Base-by-base conservation (phyloP, 2,329 filamentous ascomycete genomes). In the Triangularia verruculosa region DNA sequence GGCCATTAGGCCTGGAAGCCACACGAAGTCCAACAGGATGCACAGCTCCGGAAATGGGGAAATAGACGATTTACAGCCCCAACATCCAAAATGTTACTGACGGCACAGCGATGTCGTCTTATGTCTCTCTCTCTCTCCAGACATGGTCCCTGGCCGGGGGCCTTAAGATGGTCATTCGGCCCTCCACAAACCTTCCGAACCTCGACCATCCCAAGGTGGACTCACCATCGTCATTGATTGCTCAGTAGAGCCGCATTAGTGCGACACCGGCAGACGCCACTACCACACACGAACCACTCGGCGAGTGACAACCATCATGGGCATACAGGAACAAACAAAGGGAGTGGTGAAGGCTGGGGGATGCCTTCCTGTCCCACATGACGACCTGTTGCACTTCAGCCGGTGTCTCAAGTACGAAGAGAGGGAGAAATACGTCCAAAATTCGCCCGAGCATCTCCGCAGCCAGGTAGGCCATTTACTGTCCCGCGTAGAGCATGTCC, bases 321-420 rank as follows among this genome's bases (percentile, higher is more conserved):
- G 39, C 32, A 25, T 51, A 17, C 13, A 43, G 11, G 39, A 59
- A 15, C 13, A 12, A 13, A 24, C 57, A 39, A 51, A 59, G 39
- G 25, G 43, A 24, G 34, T 56, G 28, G 32, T 61, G 15, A 55
- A 54, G 28, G 47, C 61, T 8, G 57, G 51, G 11, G 47, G 52
- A 25, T 63, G 61, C 11, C 61, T 63, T 32, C 52, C 61, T 1
- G 61, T 56, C 13, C 61, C 57, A 17, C 61, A 63, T 51, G 57
- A 60, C 28, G 53, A 60, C 22, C 52, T 63, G 25, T 17, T 63
- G 17, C 61, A 63, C 57, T 63, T 60, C 52, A 60, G 51, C 13
- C 51, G 61, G 22, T 63, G 61, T 24, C 52, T 63, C 24, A 59
- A 57, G 53, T 63, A 59, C 51, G 57, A 43, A 15, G 61, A 60